Base-by-base conservation (phyloP, 164 flowering plant genomes). In the Taxillus chinensis region DNA sequence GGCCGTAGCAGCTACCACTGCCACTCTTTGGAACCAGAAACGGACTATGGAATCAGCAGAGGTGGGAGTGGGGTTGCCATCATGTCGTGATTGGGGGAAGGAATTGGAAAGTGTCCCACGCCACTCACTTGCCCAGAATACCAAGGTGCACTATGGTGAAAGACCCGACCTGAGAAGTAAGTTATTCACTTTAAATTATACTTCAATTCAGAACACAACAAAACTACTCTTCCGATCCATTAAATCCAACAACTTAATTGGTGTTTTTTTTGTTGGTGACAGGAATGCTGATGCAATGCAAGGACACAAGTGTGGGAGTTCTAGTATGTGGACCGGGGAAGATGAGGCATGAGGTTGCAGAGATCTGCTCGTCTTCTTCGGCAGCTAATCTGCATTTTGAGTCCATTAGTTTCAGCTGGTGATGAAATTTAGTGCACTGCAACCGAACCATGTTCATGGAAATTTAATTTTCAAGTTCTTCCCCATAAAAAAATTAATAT, bases 141-240 rank as follows among this genome's bases (percentile, higher is more conserved):
- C 75, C 56, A 61, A 61, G 11, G 75, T 78, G 57, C 70, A 71
- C 38, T 72, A 59, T 62, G 79, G 82, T 45, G 69, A 60, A 64
- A 76, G 82, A 45, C 85, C 85, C 13, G 62, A 81, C 51, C 67
- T 81, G 15, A 77, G 75, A 65, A 77, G 85, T 79, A 70, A 71
- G 82, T 40, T 51, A 4, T 48, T 48, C 13, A 4, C 13, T 8
- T 14, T 9, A 49, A 49, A 9, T n/a, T 9, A 9, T 49, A 12
- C 2, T 49, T 7, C 4, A 9, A 12, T 49, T 49, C 27, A 27
- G 27, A 27, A 27, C 27, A 27, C 27, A 27, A 27, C 27, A 27
- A 27, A 27, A 27, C 27, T 27, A 27, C 27, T 27, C 27, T 27
- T 27, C 27, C 27, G 2, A 27, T 27, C 27, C 27, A 27, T 27